Base-by-base conservation (phyloP, 2,329 filamentous ascomycete genomes). In the Tolypocladium inflatum region DNA sequence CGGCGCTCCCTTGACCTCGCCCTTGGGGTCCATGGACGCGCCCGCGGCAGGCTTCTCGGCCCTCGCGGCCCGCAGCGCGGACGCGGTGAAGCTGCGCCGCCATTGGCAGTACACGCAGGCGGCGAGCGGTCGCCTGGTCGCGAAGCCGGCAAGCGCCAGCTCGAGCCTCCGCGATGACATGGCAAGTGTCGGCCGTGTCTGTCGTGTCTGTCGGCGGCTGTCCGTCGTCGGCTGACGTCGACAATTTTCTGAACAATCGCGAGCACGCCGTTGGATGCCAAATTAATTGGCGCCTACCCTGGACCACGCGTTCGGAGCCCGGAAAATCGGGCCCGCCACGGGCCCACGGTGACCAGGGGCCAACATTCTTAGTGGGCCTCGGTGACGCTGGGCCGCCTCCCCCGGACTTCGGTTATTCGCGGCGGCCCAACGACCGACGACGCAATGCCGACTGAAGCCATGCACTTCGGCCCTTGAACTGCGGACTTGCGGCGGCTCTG, bases 31-130 rank as follows among this genome's bases (percentile, higher is more conserved):
- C 61, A 73, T 63, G 13, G 69, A 68, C 55, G 71, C 63, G 54
- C 73, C 73, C 17, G 72, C 62, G 17, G 65, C 73, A 19, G 71
- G 72, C 60, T 73, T 74, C 54, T 71, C 67, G 37, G 62, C 39
- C 57, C 65, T 69, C 17, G 67, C 67, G 3, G 65, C 59, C 38
- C 66, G 64, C 48, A 65, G 54, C 59, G 76, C 73, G 2, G 81
- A 78, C 21, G 74, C 72, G 63, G 73, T 73, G 62, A 84, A 78
- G 35, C 73, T 69, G 55, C 73, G 71, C 57, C 78, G 77, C 70
- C 78, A 78, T 73, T 80, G 78, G 70, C 81, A 84, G 55, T 76
- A 60, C 17, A 78, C 48, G 48, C 80, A 83, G 55, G 74, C 63
- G 11, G 77, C 63, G 55, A 70, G 69, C 41, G 68, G 70, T 56